Base-by-base conservation (phyloP, 192 early-diverging fungal species). In the Podila verticillata region DNA sequence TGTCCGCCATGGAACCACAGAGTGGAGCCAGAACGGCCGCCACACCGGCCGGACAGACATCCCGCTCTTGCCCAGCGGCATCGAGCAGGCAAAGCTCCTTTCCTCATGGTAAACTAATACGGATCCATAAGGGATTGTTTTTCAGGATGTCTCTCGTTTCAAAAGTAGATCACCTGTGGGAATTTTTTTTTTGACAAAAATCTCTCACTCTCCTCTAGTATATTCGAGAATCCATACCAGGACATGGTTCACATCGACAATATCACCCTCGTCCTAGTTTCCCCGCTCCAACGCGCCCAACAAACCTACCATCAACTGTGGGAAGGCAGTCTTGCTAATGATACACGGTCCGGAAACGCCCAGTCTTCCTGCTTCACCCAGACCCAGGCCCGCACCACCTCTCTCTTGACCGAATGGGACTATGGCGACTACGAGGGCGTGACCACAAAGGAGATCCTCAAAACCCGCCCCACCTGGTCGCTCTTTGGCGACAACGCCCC, bases 361-460 rank as follows among this genome's bases (percentile, higher is more conserved):
- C 3, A 34, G 5, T 32, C 60, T 7, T 80, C 77, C 3, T 80
- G 77, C 56, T 80, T 80, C 30, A 64, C 65, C 5, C 56, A 39
- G 12, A 84, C 74, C 13, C 83, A 72, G 31, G 80, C 83, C 31
- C 65, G 66, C 12, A 68, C 66, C 22, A 72, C 73, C 0, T 70
- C 72, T 2, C 36, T 83, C 28, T 62, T 85, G 13, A 34, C 54
- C 20, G 84, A 85, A 65, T 85, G 84, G 84, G 61, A 85, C 57
- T 85, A 83, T 63, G 84, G 84, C 12, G 82, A 85, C 57, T 85
- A 83, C 29, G 84, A 85, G 59, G 81, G 84, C 12, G 64, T 83
- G 0, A 85, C 84, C 5, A 85, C 82, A 7, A 72, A 78, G 47
- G 81, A 85, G 61, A 85, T 85, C 63, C 69, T 83, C 22, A 72